phyloP scores from a whole-genome alignment of 2,329 filamentous ascomycete genomes.

The Cladosporium sp. region DNA sequence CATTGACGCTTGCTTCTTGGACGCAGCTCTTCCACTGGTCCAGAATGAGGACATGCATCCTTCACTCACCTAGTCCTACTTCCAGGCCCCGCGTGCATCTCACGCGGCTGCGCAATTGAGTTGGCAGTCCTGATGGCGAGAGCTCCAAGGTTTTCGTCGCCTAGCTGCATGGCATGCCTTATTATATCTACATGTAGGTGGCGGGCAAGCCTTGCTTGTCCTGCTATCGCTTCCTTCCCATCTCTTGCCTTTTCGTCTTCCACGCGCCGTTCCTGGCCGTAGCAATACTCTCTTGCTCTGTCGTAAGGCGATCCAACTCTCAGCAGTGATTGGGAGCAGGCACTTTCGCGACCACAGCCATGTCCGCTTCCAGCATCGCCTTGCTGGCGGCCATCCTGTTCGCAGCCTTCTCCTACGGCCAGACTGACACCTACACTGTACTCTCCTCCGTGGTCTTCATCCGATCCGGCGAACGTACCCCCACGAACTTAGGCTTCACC shows the following conservation, averaged over 20 bases:
- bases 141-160: background rate
- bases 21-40: constrained; percentile 1
- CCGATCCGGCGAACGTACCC: constrained; percentile 58
- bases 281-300: background rate
- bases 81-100: constrained; percentile 4
- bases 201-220: constrained; percentile 1
- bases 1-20: background rate
- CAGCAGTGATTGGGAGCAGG: background rate
- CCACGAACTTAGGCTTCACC: constrained; percentile 41
- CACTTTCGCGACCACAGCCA: constrained; percentile 20
- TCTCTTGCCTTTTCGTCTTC: background rate
- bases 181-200: constrained; percentile 11
- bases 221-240: background rate
- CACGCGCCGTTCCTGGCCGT: background rate
- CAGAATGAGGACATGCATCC: background rate
- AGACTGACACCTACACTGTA: constrained; percentile 38
- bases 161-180: too few relatives aligned
- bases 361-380: constrained; percentile 28
- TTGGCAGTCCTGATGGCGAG: background rate
- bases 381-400: constrained; percentile 26
- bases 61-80: background rate
- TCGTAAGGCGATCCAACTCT: background rate
- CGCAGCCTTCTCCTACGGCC: constrained; percentile 24
- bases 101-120: constrained; percentile 10
- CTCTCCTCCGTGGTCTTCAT: constrained; percentile 57